Conservation (phyloP, 192 early-diverging fungal genomes). For the Rhizophagus sp. region DNA sequence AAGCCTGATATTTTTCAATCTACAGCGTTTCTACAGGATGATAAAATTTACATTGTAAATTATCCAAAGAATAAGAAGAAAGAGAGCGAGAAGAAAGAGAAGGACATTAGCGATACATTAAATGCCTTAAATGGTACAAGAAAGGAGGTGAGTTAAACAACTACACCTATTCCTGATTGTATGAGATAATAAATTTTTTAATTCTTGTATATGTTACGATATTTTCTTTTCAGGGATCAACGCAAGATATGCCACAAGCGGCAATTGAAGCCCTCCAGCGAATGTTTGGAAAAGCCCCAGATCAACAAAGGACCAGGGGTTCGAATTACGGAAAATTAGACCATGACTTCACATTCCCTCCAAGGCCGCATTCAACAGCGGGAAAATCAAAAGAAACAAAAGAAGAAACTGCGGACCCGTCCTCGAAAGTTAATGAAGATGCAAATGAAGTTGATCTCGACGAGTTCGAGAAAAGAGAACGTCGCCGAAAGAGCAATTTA, state of each 20-base stretch:
- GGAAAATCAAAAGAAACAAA: neutral
- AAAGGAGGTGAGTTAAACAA: neutral
- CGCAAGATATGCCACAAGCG: neutral
- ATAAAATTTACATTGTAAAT: neutral
- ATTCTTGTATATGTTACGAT: neutral
- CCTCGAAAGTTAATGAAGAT: neutral
- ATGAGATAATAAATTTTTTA: no score
- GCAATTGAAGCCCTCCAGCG: conserved; percentile 8
- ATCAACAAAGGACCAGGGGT: conserved; percentile 5
- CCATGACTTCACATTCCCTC: conserved; percentile 8
- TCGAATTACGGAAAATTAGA: conserved; percentile 15
- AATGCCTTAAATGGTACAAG: conserved; percentile 21
- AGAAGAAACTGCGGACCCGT: neutral
- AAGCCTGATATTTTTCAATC: conserved; percentile 24
- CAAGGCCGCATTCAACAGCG: neutral
- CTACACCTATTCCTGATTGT: neutral
- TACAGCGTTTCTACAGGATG: neutral
- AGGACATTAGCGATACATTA: neutral
- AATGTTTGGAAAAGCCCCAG: conserved; percentile 10
- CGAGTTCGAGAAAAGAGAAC: conserved; percentile 17
- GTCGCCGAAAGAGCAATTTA: conserved; percentile 22
- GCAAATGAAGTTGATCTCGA: neutral
- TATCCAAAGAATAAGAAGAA: conserved; percentile 1
- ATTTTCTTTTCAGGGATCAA: neutral
- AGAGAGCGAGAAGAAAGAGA: neutral